Evolutionary conservation across 202 grass and related monocot species (phyloP).

Genomic region (Zizania palustris): DNA sequence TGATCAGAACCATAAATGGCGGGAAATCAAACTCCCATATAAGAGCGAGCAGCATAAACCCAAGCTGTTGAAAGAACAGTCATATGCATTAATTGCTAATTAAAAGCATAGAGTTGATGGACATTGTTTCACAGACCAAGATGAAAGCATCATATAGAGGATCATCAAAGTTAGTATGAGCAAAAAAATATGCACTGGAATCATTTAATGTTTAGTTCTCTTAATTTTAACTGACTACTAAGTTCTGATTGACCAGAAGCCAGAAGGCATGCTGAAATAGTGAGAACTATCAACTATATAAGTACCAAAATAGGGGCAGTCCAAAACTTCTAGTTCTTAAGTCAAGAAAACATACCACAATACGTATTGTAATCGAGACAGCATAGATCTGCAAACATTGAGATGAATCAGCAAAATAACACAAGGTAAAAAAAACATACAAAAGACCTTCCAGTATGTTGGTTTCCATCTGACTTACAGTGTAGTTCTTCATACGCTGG

Average conservation of each 20-base stretch:
- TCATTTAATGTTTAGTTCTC: background rate
- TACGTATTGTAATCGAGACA: constrained; percentile 92
- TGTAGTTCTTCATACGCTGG: constrained; percentile 98
- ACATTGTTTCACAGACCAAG: background rate
- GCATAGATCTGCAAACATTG: constrained; percentile 76
- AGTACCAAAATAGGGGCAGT: background rate
- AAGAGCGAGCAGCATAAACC: constrained; percentile 77
- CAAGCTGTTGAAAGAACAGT: constrained; percentile 45
- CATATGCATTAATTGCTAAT: background rate
- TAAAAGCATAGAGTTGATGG: background rate
- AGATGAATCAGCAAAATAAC: constrained; percentile 28
- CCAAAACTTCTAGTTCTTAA: background rate
- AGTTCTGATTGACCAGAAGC: background rate
- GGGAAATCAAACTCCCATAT: constrained; percentile 88
- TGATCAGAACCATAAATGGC: constrained; percentile 86
- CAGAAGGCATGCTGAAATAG: background rate
- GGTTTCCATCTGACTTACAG: constrained; percentile 48
- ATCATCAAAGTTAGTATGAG: background rate
- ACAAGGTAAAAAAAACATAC: background rate
- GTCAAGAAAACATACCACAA: constrained; percentile 63
- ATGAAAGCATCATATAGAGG: constrained; percentile 1
- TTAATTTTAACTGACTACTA: constrained; percentile 1
- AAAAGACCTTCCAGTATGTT: background rate
- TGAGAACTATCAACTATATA: constrained; percentile 2
- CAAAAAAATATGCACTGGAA: background rate